A percentile compares a stretch with the other conserved stretches of the same genome.
Conservation (phyloP, 164 flowering plant species). For the Aristolochia fimbriata region DNA sequence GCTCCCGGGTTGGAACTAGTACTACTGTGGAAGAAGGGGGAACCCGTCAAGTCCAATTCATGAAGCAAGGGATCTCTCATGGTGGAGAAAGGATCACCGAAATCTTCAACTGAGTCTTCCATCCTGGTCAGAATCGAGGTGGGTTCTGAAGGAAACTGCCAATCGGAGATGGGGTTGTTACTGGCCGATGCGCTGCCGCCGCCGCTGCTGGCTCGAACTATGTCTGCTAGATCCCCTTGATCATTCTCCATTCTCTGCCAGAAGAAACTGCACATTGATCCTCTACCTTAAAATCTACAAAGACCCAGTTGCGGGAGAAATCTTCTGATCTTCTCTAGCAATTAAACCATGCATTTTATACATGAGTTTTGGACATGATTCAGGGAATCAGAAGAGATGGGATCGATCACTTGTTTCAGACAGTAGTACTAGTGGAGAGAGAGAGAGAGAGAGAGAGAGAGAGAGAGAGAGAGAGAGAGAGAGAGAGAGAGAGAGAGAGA, state of each 20-base stretch:
- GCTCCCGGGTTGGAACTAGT: constrained; percentile 2
- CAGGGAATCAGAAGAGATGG: constrained; percentile 5
- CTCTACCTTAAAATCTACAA: constrained; percentile 1
- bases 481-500: background rate
- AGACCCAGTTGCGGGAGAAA: background rate
- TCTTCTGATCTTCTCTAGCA: constrained; percentile 1
- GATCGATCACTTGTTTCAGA: constrained; percentile 7
- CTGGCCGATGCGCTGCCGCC: constrained; percentile 2
- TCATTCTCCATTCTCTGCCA: constrained; percentile 41
- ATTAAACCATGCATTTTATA: constrained; percentile 10
- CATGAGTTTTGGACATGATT: constrained; percentile 3
- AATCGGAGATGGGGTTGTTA: constrained; percentile 5
- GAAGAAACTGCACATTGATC: constrained; percentile 32
- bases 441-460: background rate
- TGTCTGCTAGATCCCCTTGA: constrained; percentile 76
- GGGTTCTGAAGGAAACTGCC: constrained; percentile 30
- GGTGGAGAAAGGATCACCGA: constrained; percentile 47
- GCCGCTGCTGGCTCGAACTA: constrained; percentile 45
- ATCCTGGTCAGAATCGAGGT: constrained; percentile 5
- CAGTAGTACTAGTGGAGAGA: background rate
- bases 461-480: background rate
- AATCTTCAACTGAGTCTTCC: constrained; percentile 19
- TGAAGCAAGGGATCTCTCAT: constrained; percentile 48
- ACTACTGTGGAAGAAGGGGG: constrained; percentile 17
- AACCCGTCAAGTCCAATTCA: constrained; percentile 20